Base-by-base conservation (phyloP, 257 asterid genomes). In the Cordia subcordata region DNA sequence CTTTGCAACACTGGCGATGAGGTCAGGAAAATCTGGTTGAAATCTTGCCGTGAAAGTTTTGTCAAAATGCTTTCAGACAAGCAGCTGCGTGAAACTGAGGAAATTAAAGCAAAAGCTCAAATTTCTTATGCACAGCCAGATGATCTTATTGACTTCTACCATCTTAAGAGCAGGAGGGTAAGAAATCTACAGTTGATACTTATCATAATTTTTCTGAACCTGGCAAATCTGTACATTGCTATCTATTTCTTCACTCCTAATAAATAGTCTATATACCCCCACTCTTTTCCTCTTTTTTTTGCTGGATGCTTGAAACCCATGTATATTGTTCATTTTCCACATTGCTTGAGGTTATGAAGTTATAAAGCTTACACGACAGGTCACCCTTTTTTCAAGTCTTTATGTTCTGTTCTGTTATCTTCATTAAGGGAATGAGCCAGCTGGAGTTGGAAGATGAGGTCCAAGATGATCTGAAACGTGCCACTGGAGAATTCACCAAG, bases 151-250 rank as follows among this genome's bases (percentile, higher is more conserved):
- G 96, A 90, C 61, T 90, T 90, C 80, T 90, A 87, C 74, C 96
- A 90, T 78, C 74, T 90, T 87, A 90, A 90, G 87, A 90, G 95
- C 78, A 72, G 97, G 75, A 85, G 82, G 94, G 97, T 90, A 69
- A 66, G 62, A 17, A 46, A 44, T 23, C 62, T 70, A 40, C 65
- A 60, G 56, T 57, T 71, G 63, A 45, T 61, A 18, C 22, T 15
- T 59, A 47, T 60, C 14, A 33, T 33, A 16, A n/a, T 50, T 45
- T 13, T 27, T 11, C 13, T 13, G 19, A 4, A 52, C 40, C 40
- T 40, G 17, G 39, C 35, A 59, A 15, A 20, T 59, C 38, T 35
- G 40, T 46, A 20, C 35, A 27, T 18, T 21, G 53, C 17, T 18
- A 19, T 20, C 18, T n/a, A 17, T 13, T 64, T 38, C 21, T 47